These are phyloP conservation scores for Aspergillus udagawae DNA, from an alignment of 2,329 filamentous ascomycete genomes.

Conservation along the genomic window DNA sequence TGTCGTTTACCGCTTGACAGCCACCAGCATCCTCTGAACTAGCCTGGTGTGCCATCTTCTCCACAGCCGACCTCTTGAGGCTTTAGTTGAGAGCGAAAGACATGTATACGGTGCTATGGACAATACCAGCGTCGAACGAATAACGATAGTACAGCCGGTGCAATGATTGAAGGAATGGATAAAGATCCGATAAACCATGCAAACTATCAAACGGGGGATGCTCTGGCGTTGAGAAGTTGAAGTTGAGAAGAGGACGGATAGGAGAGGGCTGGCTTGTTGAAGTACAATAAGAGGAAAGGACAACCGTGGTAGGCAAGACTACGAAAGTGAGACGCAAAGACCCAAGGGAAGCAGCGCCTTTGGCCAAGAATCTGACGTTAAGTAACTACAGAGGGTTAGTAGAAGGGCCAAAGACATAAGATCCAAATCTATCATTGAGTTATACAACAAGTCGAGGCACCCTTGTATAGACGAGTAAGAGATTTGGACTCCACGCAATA, in stretches of 20 bases:
- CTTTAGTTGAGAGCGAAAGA: background rate
- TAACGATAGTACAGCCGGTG: background rate
- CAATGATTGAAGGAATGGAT: background rate
- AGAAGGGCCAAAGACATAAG: background rate
- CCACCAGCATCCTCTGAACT: background rate
- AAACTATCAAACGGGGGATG: background rate
- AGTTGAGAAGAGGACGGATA: background rate
- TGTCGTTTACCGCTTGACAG: background rate
- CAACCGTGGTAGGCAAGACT: background rate
- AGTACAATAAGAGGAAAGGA: background rate
- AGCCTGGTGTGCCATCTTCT: background rate
- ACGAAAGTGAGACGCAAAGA: background rate
- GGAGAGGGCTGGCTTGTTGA: background rate
- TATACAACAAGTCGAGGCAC: background rate
- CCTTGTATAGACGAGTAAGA: slow-evolving; percentile 7
- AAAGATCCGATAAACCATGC: background rate
- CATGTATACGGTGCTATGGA: background rate
- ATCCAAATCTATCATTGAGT: background rate
- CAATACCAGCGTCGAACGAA: background rate
- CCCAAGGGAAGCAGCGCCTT: background rate
- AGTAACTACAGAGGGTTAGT: background rate
- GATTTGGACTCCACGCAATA: slow-evolving; percentile 24
- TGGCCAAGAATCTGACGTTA: background rate
- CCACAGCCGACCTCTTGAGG: background rate
- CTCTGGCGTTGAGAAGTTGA: background rate